Conservation (phyloP, 1,139 yeast species). For the Hansenula lynferdii region DNA sequence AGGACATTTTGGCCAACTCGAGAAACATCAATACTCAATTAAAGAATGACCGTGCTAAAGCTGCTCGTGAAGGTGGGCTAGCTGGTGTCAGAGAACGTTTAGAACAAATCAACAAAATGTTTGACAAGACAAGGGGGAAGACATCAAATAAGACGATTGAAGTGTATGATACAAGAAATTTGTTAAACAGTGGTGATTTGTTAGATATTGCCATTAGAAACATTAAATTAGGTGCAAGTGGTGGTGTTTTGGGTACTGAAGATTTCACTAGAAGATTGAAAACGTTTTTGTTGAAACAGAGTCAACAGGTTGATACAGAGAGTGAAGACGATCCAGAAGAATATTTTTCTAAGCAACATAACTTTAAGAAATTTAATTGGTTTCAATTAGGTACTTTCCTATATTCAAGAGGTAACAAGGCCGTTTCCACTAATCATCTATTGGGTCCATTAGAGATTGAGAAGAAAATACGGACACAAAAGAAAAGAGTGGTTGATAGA, state of each 20-base stretch:
- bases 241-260: constrained; percentile 40
- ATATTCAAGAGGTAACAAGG: constrained; percentile 40
- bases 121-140: constrained; percentile 24
- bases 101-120: constrained; percentile 31
- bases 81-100: constrained; percentile 30
- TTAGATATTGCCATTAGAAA: constrained; percentile 55
- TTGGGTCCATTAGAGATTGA: constrained; percentile 72
- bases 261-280: constrained; percentile 41
- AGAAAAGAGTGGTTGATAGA: constrained; percentile 29
- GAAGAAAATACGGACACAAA: constrained; percentile 36
- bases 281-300: constrained; percentile 31
- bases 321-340: constrained; percentile 21
- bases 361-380: constrained; percentile 46
- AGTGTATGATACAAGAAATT: constrained; percentile 42
- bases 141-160: constrained; percentile 32
- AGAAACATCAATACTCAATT: constrained; percentile 23
- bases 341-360: constrained; percentile 21
- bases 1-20: constrained; percentile 14
- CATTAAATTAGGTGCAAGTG: constrained; percentile 49
- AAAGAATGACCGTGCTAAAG: constrained; percentile 31
- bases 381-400: constrained; percentile 52
- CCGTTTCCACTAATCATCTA: constrained; percentile 55
- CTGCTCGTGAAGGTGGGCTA: constrained; percentile 39
- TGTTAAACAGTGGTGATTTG: constrained; percentile 38
- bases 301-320: constrained; percentile 18